A percentile compares a stretch with the other conserved stretches of the same genome.
Evolutionary conservation across 352 stramenopile species (phyloP).

Genomic region (Phytophthora fragariaefolia): DNA sequence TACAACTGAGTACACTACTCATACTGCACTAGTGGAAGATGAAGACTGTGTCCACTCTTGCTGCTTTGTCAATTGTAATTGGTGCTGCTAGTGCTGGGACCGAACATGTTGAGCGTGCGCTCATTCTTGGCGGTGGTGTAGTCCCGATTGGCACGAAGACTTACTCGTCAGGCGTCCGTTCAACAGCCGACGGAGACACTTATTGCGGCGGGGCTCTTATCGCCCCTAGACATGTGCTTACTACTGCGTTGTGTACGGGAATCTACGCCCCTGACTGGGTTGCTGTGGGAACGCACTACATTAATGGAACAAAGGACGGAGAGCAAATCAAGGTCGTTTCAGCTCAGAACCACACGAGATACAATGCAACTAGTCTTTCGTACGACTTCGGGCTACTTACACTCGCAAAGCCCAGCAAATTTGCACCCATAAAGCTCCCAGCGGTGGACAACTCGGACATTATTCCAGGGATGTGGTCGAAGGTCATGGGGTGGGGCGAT

Average conservation of each 20-base stretch:
- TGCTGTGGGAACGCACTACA: conserved; percentile 11
- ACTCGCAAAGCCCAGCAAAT: conserved; percentile 36
- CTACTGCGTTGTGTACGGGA: background rate
- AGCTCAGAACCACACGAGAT: conserved; percentile 14
- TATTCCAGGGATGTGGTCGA: conserved; percentile 29
- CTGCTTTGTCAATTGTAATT: conserved; percentile 9
- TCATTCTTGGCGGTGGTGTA: background rate
- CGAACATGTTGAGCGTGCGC: background rate
- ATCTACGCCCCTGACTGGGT: background rate
- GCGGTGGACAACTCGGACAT: conserved; percentile 33
- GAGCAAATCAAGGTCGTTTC: conserved; percentile 14
- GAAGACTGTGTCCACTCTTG: background rate
- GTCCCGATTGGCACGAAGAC: conserved; percentile 40
- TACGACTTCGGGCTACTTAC: conserved; percentile 48
- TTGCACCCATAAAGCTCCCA: conserved; percentile 38
- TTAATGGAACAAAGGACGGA: conserved; percentile 14
- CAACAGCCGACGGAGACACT: conserved; percentile 8
- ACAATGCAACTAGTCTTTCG: conserved; percentile 29
- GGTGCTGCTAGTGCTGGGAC: conserved; percentile 29
- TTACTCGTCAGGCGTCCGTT: conserved; percentile 29
- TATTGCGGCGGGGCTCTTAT: conserved; percentile 7
- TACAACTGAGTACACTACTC: background rate
- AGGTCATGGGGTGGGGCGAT: conserved; percentile 42
- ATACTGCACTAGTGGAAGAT: background rate
- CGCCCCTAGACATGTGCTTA: conserved; percentile 12